phyloP scores from a whole-genome alignment of 202 grass and related monocot genomes.

The Hordeum pubiflorum region DNA sequence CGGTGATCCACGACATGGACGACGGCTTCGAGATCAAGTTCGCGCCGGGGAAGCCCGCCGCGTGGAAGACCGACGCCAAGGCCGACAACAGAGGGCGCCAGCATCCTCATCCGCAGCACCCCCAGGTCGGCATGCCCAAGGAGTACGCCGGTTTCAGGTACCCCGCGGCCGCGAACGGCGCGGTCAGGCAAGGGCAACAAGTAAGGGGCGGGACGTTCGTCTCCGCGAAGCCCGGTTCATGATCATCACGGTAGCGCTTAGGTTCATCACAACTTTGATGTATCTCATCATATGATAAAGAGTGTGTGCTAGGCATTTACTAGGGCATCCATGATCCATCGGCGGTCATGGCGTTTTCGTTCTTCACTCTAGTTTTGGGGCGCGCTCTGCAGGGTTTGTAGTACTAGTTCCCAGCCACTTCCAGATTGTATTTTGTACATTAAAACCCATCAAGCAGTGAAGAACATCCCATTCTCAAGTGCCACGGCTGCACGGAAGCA shows the following conservation, averaged over 20 bases:
- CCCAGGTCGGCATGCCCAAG: constrained; percentile 25
- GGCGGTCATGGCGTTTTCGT: constrained; percentile 16
- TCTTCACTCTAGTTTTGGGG: constrained; percentile 58
- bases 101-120: neutral
- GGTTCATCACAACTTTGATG: constrained; percentile 38
- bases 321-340: neutral
- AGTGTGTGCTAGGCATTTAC: neutral
- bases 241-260: constrained; percentile 32
- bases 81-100: constrained; percentile 15
- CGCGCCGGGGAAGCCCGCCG: constrained; percentile 50
- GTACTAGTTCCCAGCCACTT: constrained; percentile 21
- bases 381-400: constrained; percentile 20
- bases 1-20: constrained; percentile 64
- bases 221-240: constrained; percentile 41
- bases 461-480: constrained; percentile 35
- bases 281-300: constrained; percentile 35
- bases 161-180: constrained; percentile 34
- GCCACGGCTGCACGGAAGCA: neutral
- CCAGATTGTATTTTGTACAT: constrained; percentile 48
- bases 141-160: constrained; percentile 40
- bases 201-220: constrained; percentile 40
- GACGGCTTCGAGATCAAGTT: constrained; percentile 81
- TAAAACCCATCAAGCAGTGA: constrained; percentile 44
- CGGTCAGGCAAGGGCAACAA: constrained; percentile 43
- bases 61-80: constrained; percentile 45